phyloP scores from a whole-genome alignment of 2,329 filamentous ascomycete species.

The Curvularia hawaiiensis region DNA sequence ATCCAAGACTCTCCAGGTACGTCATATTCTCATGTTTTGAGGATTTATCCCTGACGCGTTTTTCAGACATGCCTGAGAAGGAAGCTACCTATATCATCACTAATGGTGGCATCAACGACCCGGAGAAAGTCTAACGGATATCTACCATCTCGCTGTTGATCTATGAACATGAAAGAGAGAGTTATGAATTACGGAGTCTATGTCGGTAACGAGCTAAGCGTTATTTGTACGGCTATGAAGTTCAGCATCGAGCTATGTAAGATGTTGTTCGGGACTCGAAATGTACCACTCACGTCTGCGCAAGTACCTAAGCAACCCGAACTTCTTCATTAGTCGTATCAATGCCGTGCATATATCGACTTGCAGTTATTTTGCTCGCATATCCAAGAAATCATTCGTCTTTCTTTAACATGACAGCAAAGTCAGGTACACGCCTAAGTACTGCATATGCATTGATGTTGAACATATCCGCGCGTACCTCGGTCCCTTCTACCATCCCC shows the following conservation, averaged over 20 bases:
- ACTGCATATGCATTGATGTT: not conserved
- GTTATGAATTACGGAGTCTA: not conserved
- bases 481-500: constrained; percentile 13
- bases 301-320: not conserved
- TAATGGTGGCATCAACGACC: constrained; percentile 70
- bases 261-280: not conserved
- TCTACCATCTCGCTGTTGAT: not conserved
- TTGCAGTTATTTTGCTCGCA: not conserved
- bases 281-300: not conserved
- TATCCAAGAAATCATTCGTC: not conserved
- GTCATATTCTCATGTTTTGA: constrained; percentile 9
- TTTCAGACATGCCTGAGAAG: constrained; percentile 67
- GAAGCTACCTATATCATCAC: constrained; percentile 75
- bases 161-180: not conserved
- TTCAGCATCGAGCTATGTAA: not conserved
- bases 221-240: not conserved
- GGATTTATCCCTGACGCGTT: constrained; percentile 24
- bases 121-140: constrained; percentile 61
- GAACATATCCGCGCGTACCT: constrained; percentile 8
- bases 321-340: not conserved
- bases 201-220: not conserved
- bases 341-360: not conserved
- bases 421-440: not conserved
- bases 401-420: not conserved
- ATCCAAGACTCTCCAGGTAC: constrained; percentile 70